Evolutionary conservation across 2,329 filamentous ascomycete species (phyloP).

Genomic region (Sclerotinia spermophila): DNA sequence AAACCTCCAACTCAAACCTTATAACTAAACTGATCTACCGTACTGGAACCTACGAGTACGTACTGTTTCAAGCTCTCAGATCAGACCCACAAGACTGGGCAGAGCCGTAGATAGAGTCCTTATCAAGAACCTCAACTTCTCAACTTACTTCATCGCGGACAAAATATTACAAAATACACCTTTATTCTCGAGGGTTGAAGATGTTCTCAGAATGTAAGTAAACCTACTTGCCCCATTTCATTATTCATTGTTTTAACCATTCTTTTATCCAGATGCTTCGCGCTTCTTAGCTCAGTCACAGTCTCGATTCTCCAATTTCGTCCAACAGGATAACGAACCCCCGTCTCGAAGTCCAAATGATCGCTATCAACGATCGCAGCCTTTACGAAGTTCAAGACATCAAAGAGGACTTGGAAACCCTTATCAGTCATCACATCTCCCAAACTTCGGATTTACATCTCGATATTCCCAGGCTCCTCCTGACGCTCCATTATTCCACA

Average conservation of each 20-base stretch:
- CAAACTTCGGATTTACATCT: slow-evolving; percentile 75
- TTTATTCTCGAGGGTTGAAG: slow-evolving; percentile 18
- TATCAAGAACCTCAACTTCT: slow-evolving; percentile 14
- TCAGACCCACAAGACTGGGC: slow-evolving; percentile 6
- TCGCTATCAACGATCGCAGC: slow-evolving; percentile 32
- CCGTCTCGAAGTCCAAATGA: slow-evolving; percentile 38
- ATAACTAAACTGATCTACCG: neutral
- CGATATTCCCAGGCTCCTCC: slow-evolving; percentile 64
- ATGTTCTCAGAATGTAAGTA: slow-evolving; percentile 39
- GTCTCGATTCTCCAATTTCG: slow-evolving; percentile 75
- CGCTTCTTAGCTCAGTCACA: slow-evolving; percentile 95
- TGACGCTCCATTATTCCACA: slow-evolving; percentile 92
- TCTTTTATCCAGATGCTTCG: slow-evolving; percentile 65
- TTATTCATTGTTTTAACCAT: slow-evolving; percentile 18
- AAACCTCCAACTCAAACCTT: neutral
- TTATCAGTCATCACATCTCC: slow-evolving; percentile 74
- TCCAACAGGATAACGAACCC: slow-evolving; percentile 49
- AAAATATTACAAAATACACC: neutral
- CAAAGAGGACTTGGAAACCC: slow-evolving; percentile 58
- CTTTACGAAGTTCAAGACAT: slow-evolving; percentile 30
- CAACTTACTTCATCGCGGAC: slow-evolving; percentile 8
- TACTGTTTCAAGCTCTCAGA: neutral
- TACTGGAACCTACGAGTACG: neutral
- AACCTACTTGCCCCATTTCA: neutral
- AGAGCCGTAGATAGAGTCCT: neutral